Conservation (phyloP, 371 early-diverging fungal species). For the Mucor irregularis region DNA sequence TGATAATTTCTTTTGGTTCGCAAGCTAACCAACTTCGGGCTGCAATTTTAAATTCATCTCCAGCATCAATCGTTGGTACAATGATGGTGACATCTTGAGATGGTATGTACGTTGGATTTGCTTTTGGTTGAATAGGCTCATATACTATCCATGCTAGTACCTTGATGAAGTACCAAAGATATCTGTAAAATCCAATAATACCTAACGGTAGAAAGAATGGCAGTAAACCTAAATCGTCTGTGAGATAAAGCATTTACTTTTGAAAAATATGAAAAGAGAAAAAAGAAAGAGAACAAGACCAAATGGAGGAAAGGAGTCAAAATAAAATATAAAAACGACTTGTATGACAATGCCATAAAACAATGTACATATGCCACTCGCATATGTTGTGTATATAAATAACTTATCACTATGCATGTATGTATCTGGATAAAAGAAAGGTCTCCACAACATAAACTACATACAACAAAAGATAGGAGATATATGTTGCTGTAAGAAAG, state of each 20-base stretch:
- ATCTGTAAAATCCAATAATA: slow-evolving; percentile 72
- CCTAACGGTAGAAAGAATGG: slow-evolving; percentile 75
- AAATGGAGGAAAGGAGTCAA: too few relatives aligned
- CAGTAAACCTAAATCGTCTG: slow-evolving; percentile 56
- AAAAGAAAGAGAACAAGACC: slow-evolving; percentile 26
- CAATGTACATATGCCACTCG: too few relatives aligned
- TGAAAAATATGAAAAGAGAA: slow-evolving; percentile 43
- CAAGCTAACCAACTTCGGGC: slow-evolving; percentile 65
- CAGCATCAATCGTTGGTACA: slow-evolving; percentile 77
- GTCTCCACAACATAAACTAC: too few relatives aligned
- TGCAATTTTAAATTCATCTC: slow-evolving; percentile 70
- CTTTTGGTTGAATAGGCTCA: slow-evolving; percentile 49
- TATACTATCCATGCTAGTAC: slow-evolving; percentile 55
- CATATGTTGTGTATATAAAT: too few relatives aligned
- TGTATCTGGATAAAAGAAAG: too few relatives aligned
- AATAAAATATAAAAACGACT: too few relatives aligned
- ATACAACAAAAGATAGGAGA: too few relatives aligned
- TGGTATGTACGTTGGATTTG: slow-evolving; percentile 50
- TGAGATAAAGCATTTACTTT: slow-evolving; percentile 65
- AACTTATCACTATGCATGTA: too few relatives aligned
- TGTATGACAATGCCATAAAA: too few relatives aligned
- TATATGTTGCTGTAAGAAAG: too few relatives aligned
- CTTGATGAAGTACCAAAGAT: slow-evolving; percentile 69
- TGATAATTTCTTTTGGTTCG: slow-evolving; percentile 63
- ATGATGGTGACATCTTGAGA: slow-evolving; percentile 70